Conservation (phyloP, 1,284 basidiomycete genomes). For the Rhizopogon parksii region DNA sequence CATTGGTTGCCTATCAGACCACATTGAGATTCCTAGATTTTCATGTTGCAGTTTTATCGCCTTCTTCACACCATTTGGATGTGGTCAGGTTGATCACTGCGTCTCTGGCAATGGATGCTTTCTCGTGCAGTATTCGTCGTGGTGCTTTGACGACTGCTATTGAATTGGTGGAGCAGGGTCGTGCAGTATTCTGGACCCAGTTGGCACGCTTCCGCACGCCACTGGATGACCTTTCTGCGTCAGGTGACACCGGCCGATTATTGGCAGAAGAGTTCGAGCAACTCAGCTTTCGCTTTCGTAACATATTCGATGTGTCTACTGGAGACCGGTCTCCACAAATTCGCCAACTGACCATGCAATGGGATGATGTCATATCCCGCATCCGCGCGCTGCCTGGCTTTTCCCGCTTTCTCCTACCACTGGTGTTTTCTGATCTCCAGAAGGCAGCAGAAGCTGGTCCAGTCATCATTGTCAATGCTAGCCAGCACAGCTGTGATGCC, state of each 20-base stretch:
- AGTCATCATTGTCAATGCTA: slow-evolving; percentile 26
- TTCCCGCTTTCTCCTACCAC: slow-evolving; percentile 15
- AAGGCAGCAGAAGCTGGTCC: slow-evolving; percentile 24
- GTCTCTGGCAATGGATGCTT: slow-evolving; percentile 10
- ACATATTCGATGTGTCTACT: neutral
- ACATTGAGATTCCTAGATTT: neutral
- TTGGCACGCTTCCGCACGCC: neutral
- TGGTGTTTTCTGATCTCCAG: slow-evolving; percentile 18
- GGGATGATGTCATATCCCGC: slow-evolving; percentile 10
- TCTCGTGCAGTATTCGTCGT: slow-evolving; percentile 9
- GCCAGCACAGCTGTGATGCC: slow-evolving; percentile 17
- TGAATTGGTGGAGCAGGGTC: slow-evolving; percentile 1
- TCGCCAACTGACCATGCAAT: slow-evolving; percentile 6
- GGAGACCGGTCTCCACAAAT: neutral
- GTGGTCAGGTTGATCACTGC: neutral
- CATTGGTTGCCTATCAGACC: neutral
- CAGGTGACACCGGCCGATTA: neutral
- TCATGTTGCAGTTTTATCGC: neutral
- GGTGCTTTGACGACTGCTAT: slow-evolving; percentile 7
- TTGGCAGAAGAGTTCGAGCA: slow-evolving; percentile 12
- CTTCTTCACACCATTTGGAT: neutral
- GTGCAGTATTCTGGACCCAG: neutral
- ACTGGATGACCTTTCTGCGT: neutral
- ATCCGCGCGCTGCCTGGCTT: slow-evolving; percentile 13
- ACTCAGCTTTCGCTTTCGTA: slow-evolving; percentile 11